Percentiles rank a stretch among this genome's conserved stretches.
These are phyloP conservation scores for Penicillium canescens DNA, from an alignment of 495 filamentous ascomycete genomes.

Conservation along the genomic window DNA sequence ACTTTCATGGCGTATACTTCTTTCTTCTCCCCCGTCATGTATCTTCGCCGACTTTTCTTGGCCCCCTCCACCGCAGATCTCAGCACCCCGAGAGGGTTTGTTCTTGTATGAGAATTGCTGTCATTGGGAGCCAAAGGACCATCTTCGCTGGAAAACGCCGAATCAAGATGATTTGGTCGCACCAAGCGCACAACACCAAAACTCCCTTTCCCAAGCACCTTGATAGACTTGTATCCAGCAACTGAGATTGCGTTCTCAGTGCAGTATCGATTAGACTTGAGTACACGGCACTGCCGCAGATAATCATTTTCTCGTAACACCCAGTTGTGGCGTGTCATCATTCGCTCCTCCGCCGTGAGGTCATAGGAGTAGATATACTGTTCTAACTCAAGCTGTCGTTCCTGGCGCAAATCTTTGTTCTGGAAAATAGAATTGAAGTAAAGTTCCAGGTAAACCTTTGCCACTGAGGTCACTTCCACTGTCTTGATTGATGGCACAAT, in stretches of 20 bases:
- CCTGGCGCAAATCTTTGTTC: conserved; percentile 56
- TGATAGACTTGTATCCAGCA: conserved; percentile 75
- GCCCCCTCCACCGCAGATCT: conserved; percentile 29
- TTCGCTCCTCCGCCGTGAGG: conserved; percentile 56
- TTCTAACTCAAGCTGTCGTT: conserved; percentile 70
- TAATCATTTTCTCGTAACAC: conserved; percentile 67
- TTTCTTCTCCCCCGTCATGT: conserved; percentile 39
- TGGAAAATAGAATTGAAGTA: conserved; percentile 69
- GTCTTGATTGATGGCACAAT: conserved; percentile 65
- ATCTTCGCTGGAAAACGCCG: conserved; percentile 2
- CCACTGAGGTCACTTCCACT: conserved; percentile 72
- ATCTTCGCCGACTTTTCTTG: conserved; percentile 24
- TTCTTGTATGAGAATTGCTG: background rate
- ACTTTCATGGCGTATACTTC: conserved; percentile 94
- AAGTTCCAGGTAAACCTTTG: conserved; percentile 85
- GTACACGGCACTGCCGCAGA: conserved; percentile 68
- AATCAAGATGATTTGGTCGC: conserved; percentile 50
- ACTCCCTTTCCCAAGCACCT: conserved; percentile 90
- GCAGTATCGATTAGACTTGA: conserved; percentile 62
- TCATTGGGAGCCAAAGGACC: background rate
- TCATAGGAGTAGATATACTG: conserved; percentile 51
- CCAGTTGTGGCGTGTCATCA: conserved; percentile 58
- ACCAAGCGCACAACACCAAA: conserved; percentile 91
- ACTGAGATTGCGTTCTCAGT: conserved; percentile 44
- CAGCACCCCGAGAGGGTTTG: conserved; percentile 11